A percentile compares a stretch with the other conserved stretches of the same genome.
These are phyloP conservation scores for Sindora glabra DNA, from an alignment of 306 rosid genomes.

Conservation along the genomic window DNA sequence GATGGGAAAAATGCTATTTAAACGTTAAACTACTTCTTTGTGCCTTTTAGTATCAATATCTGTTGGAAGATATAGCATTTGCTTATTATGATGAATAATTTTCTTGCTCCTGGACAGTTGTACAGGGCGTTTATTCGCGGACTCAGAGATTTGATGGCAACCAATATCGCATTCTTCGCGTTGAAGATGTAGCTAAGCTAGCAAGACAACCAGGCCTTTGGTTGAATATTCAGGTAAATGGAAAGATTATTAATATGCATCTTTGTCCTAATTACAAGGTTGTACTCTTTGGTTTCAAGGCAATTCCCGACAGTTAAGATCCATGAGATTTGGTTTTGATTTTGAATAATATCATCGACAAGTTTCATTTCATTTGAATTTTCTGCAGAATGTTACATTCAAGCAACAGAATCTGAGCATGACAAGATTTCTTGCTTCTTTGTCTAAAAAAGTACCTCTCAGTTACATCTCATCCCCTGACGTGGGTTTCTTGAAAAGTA, in stretches of 20 bases:
- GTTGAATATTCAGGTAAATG: constrained; percentile 81
- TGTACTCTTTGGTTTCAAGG: not conserved
- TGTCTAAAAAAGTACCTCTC: constrained; percentile 23
- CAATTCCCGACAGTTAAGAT: not conserved
- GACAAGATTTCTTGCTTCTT: constrained; percentile 36
- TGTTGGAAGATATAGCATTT: no score
- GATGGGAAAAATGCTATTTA: no score
- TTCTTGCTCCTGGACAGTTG: constrained; percentile 42
- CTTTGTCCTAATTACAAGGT: not conserved
- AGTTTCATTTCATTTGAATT: not conserved
- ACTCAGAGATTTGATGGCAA: constrained; percentile 51
- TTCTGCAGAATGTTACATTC: constrained; percentile 36
- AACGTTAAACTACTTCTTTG: not conserved
- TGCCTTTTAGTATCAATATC: no score
- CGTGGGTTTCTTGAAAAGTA: constrained; percentile 42
- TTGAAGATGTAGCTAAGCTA: constrained; percentile 29
- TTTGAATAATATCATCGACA: constrained; percentile 12
- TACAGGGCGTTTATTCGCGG: constrained; percentile 60
- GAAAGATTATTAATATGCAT: not conserved
- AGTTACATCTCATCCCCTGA: constrained; percentile 79
- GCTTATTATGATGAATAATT: constrained; percentile 7
- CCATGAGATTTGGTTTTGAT: constrained; percentile 5
- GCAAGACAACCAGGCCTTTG: constrained; percentile 50
- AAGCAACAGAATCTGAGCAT: constrained; percentile 42
- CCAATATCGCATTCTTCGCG: constrained; percentile 28